Conservation (phyloP, 202 grass and related monocot genomes). For the Setaria italica region DNA sequence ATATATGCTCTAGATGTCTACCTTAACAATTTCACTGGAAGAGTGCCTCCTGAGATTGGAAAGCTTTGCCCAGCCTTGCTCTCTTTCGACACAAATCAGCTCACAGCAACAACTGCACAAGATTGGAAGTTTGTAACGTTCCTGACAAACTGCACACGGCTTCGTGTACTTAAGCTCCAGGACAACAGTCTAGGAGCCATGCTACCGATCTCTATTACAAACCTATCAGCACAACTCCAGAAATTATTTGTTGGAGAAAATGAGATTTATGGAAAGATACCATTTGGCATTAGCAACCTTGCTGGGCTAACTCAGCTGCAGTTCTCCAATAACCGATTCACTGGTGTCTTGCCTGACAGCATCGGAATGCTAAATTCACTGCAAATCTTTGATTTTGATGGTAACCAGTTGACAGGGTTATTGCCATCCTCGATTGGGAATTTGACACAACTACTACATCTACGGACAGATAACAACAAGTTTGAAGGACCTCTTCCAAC, state of each 20-base stretch:
- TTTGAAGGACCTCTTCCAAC: slow-evolving; percentile 27
- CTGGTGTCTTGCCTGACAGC: slow-evolving; percentile 2
- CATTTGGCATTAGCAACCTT: slow-evolving; percentile 41
- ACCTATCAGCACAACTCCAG: slow-evolving; percentile 42
- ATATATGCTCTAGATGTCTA: background rate
- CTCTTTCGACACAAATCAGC: background rate
- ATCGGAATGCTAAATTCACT: slow-evolving; percentile 23
- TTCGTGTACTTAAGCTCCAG: background rate
- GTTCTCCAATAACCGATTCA: slow-evolving; percentile 1
- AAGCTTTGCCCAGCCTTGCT: slow-evolving; percentile 5
- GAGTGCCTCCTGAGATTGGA: slow-evolving; percentile 9
- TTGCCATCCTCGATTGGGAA: slow-evolving; percentile 40
- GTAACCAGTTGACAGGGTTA: slow-evolving; percentile 25
- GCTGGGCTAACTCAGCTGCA: background rate
- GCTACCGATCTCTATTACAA: slow-evolving; percentile 30
- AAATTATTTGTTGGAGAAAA: background rate
- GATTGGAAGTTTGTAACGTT: slow-evolving; percentile 39
- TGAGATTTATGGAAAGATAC: slow-evolving; percentile 39
- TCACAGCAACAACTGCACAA: background rate
- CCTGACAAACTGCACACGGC: slow-evolving; percentile 43
- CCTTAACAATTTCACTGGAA: slow-evolving; percentile 29
- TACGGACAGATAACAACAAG: background rate
- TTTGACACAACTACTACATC: slow-evolving; percentile 6
- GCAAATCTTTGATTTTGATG: background rate
- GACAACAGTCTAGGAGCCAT: slow-evolving; percentile 17